These are phyloP conservation scores for Millerozyma acaciae DNA, from an alignment of 805 yeast species.

Conservation along the genomic window DNA sequence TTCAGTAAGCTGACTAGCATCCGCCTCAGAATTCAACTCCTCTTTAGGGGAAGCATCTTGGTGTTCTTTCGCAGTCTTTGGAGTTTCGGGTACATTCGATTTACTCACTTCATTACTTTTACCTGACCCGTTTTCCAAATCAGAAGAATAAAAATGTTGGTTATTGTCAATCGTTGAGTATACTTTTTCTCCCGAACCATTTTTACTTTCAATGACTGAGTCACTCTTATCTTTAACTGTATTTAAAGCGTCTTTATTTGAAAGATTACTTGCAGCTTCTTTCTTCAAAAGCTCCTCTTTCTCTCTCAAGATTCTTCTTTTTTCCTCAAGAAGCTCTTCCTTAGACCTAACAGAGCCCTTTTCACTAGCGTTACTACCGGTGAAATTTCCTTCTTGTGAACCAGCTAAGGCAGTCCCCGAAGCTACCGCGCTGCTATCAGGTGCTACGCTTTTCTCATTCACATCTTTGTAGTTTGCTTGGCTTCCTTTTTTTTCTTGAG, in stretches of 20 bases:
- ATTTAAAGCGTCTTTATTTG: constrained; percentile 10
- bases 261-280: constrained; percentile 1
- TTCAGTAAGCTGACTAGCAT: neutral
- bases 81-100: neutral
- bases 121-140: neutral
- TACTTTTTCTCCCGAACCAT: constrained; percentile 9
- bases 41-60: too few relatives aligned
- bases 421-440: neutral
- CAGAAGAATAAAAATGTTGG: constrained; percentile 23
- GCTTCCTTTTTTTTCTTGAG: too few relatives aligned
- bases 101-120: neutral
- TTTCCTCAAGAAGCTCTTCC: neutral
- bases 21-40: neutral
- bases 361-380: constrained; percentile 1
- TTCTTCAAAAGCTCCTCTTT: constrained; percentile 10
- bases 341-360: neutral
- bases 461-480: too few relatives aligned
- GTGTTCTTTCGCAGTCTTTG: constrained; percentile 2
- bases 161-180: constrained; percentile 37
- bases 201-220: constrained; percentile 17
- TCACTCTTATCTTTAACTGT: constrained; percentile 20
- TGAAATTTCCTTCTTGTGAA: neutral
- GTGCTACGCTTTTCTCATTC: too few relatives aligned
- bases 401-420: constrained; percentile 1
- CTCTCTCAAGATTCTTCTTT: constrained; percentile 3